Base-by-base conservation (phyloP, 2,329 filamentous ascomycete species). In the Curvularia eragrostidis region DNA sequence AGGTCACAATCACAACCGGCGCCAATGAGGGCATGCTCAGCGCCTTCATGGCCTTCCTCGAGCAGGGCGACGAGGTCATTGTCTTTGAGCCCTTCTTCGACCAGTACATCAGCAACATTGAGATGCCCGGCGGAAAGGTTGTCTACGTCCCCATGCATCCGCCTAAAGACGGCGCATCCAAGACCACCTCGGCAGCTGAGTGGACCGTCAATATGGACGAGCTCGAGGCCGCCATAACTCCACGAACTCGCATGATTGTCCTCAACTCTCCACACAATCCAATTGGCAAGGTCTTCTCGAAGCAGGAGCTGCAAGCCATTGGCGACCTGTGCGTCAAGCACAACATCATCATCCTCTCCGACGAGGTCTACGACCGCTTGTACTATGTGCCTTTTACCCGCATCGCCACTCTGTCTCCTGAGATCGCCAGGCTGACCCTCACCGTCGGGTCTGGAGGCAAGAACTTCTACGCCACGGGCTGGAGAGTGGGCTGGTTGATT, bases 41-140 rank as follows among this genome's bases (percentile, higher is more conserved):
- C 74, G 95, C 93, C 0, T 98, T 99, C 74, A 98, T 99, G 95
- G 95, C 86, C 2, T 99, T 99, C 69, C 88, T 99, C 57, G 95
- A 99, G 78, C 85, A 87, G 1, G 95, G 92, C 12, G 95, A 99
- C 73, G 95, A 99, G 78, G 95, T 97, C 65, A 97, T 99, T 66
- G 86, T 99, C 55, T 97, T 99, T 75, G 95, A 99, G 81, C 95
- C 95, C 10, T 99, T 97, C 80, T 99, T 98, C 75, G 95, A 99
- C 79, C 95, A 99, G 88, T 96, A 98, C 77, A 96, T 99, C 66
- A 93, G 89, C 82, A 99, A 99, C 79, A 98, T 99, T 64, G 91
- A 97, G 78, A 98, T 99, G 93, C 89, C 95, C 0, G 95, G 95
- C 50, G 95, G 95, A 66, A 96, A 89, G 75, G 91, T 98, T 63